Percentiles rank a stretch among this genome's conserved stretches.
These are phyloP conservation scores for Pichia eremophila DNA, from an alignment of 805 yeast species.

Conservation along the genomic window DNA sequence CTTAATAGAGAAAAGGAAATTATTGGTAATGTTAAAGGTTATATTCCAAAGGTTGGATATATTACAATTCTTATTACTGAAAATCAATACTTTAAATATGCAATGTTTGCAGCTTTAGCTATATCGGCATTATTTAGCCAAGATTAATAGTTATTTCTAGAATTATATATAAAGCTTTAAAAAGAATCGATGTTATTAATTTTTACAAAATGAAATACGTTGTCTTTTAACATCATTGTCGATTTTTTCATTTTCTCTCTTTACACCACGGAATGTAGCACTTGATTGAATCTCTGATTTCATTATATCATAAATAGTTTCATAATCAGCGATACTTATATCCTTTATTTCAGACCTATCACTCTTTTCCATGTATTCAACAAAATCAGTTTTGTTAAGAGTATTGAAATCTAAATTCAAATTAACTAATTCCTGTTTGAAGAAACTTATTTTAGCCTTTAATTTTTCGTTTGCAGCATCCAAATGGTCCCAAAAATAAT, in stretches of 20 bases:
- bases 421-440: conserved; percentile 38
- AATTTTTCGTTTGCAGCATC: conserved; percentile 51
- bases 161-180: too few species aligned
- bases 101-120: conserved; percentile 66
- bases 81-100: conserved; percentile 71
- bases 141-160: conserved; percentile 28
- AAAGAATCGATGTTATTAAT: background rate
- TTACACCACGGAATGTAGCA: background rate
- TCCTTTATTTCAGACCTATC: background rate
- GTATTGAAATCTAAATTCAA: conserved; percentile 4
- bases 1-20: conserved; percentile 70
- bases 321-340: background rate
- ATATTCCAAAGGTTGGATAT: conserved; percentile 83
- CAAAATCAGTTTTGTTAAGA: conserved; percentile 8
- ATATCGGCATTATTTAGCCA: conserved; percentile 54
- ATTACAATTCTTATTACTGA: conserved; percentile 87
- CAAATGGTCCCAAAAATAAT: conserved; percentile 64
- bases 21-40: conserved; percentile 87
- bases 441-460: conserved; percentile 50
- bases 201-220: background rate
- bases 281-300: background rate
- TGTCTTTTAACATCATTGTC: background rate
- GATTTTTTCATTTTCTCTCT: background rate
- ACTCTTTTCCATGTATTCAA: conserved; percentile 5
- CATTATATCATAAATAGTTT: background rate